Evolutionary conservation across 208 protist genomes (phyloP).

Genomic region (Acanthamoeba royreba): DNA sequence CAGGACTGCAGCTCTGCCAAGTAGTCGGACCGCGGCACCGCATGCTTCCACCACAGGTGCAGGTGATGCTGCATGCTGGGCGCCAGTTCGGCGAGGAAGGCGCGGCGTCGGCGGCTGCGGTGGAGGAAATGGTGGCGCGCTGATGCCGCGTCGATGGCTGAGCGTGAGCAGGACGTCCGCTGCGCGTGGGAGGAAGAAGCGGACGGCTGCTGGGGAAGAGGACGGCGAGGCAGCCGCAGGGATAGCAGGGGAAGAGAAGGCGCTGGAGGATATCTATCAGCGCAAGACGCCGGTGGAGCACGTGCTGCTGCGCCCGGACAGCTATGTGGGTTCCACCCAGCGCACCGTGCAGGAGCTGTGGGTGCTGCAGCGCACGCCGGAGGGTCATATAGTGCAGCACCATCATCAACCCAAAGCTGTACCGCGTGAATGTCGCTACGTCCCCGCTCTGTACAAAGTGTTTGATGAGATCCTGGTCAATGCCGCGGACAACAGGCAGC

Average conservation of each 20-base stretch:
- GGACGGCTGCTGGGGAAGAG: not conserved
- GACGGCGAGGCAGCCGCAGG: not conserved
- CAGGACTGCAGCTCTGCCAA: no score
- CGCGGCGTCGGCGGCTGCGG: no score
- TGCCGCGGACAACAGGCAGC: slow-evolving; percentile 99
- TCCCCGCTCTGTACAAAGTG: slow-evolving; percentile 99
- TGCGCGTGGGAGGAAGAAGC: not conserved
- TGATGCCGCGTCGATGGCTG: not conserved
- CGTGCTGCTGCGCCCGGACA: slow-evolving; percentile 97
- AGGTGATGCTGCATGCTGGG: no score
- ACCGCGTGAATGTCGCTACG: slow-evolving; percentile 90
- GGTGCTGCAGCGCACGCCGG: slow-evolving; percentile 83
- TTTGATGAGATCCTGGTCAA: slow-evolving; percentile 99
- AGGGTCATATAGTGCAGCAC: not conserved
- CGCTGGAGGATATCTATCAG: slow-evolving; percentile 83
- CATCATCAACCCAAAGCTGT: not conserved
- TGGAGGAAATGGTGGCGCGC: no score
- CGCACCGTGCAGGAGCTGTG: slow-evolving; percentile 86
- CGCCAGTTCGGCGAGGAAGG: no score
- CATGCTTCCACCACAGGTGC: no score
- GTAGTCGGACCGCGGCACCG: no score
- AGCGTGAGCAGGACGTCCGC: not conserved
- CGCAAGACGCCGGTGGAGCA: slow-evolving; percentile 97
- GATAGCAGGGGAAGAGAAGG: not conserved
- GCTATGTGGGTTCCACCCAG: slow-evolving; percentile 96